phyloP scores from a whole-genome alignment of 257 asterid genomes.

The Solanum lycopersicoides region DNA sequence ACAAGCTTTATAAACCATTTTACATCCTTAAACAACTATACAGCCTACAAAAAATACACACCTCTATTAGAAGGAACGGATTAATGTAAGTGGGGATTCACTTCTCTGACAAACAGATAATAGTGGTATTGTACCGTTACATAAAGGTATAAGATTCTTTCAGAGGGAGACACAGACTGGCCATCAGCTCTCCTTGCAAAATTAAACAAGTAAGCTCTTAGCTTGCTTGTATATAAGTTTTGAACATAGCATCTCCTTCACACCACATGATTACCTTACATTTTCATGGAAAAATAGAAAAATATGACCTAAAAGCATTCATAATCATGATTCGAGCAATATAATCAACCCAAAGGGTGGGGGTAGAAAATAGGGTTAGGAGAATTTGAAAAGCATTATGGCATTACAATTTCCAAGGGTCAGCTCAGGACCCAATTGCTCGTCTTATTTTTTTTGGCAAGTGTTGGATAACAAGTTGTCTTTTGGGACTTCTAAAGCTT shows the following conservation, averaged over 20 bases:
- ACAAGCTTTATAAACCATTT: background rate
- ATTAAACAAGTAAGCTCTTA: background rate
- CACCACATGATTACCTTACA: background rate
- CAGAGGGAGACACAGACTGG: background rate
- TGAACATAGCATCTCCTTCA: background rate
- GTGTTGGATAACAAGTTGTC: background rate
- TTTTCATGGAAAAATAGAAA: background rate
- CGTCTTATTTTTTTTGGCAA: background rate
- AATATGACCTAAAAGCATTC: background rate
- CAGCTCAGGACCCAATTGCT: too few species aligned
- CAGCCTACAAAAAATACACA: background rate
- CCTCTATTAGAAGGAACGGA: background rate
- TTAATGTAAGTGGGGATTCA: background rate
- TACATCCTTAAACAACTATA: background rate
- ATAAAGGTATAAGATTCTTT: background rate
- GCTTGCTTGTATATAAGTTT: background rate
- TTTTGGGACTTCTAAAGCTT: background rate
- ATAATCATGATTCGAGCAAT: background rate
- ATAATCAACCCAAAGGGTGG: background rate
- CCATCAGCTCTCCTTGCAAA: background rate
- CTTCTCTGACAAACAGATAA: background rate
- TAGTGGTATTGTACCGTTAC: background rate
- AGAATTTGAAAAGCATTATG: too few species aligned
- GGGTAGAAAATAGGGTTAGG: background rate
- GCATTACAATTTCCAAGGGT: too few species aligned